Base-by-base conservation (phyloP, 495 filamentous ascomycete species). In the Lentithecium fluviatile region DNA sequence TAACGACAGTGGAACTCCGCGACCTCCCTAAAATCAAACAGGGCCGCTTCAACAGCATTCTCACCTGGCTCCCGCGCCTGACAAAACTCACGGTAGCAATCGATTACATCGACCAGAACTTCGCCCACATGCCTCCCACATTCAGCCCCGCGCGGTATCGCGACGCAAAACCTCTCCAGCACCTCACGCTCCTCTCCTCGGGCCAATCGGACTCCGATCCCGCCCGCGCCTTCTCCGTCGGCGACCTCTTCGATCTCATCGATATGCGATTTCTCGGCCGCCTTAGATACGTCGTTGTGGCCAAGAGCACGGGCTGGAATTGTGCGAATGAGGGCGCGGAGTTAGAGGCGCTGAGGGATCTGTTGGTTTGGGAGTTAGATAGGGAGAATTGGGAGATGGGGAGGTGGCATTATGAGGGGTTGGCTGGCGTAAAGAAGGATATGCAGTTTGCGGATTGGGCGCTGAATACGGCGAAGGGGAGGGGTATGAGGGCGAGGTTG, bases 71-170 rank as follows among this genome's bases (percentile, higher is more conserved):
- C 21, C 69, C 68, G 11, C 50, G 66, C n/a, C 45, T 75, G 1
- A 53, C 40, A 6, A 20, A 45, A 6, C 61, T 75, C 6, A 70
- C 63, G 34, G 54, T 74, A 8, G 57, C 67, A 15, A 55, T 69
- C 5, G 70, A 73, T 45, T 74, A 74, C 57, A 65, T 75, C 42
- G 54, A 53, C 55, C 50, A 47, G 15, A 46, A 26, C 38, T 45
- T 73, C 46, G 63, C 43, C 45, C 6, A 19, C n/a, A 23, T 36
- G 23, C 54, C 45, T 2, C 2, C 20, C 1, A 2, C n/a, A 20
- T 57, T 10, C 21, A 34, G 24, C 0, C 37, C 53, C 12, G 23
- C 26, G 2, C 20, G 20, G 17, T 57, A 52, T 57, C 48, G 11
- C 52, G 51, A 47, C 45, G 34, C 20, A 8, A 61, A 52, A 12